Evolutionary conservation across 2,329 filamentous ascomycete genomes (phyloP), one percentile per base, ranked within the genome.

Genomic region (Monosporascus sp.): DNA sequence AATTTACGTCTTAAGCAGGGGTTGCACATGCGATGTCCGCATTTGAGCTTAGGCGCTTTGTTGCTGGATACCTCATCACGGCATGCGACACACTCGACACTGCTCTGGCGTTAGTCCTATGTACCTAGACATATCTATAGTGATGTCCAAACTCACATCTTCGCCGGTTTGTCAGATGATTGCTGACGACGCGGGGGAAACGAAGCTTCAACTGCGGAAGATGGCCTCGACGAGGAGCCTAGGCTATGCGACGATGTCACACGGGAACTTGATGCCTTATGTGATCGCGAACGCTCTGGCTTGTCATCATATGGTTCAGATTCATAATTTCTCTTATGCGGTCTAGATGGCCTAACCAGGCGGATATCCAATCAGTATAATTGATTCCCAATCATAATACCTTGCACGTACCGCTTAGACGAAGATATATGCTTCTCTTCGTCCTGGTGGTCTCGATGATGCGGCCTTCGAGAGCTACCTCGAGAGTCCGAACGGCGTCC

Each of bases 11-110:
- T 87, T 41, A 96, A 75, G 68, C 91, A 96, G 7, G 78, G 68
- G 58, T 88, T 78, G 70, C 91, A 96, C 87, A 93, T 91, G 57
- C 84, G 82, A 69, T 96, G 90, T 3, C 84, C 84, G 67, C 91
- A 96, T 60, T 82, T 80, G 37, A 96, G 80, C 67, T 86, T 88
- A 38, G 85, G 85, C 36, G 86, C 81, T 68, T 83, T 85, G 54
- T 76, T 76, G 9, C 78, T 65, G 1, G 85, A 82, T 2, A 88
- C 72, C 57, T 89, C 85, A 57, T 89, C 86, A 65, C 86, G 73
- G 66, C 90, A 96, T 24, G 81, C 82, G 48, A 90, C 74, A 62
- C 90, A 96, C 63, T 87, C 80, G 45, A 87, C 78, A 54, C 86
- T 90, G 60, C 48, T 51, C 36, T 41, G 49, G 14, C 46, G 48